phyloP scores from a whole-genome alignment of 2,329 filamentous ascomycete genomes.

The Aspergillus fructus region DNA sequence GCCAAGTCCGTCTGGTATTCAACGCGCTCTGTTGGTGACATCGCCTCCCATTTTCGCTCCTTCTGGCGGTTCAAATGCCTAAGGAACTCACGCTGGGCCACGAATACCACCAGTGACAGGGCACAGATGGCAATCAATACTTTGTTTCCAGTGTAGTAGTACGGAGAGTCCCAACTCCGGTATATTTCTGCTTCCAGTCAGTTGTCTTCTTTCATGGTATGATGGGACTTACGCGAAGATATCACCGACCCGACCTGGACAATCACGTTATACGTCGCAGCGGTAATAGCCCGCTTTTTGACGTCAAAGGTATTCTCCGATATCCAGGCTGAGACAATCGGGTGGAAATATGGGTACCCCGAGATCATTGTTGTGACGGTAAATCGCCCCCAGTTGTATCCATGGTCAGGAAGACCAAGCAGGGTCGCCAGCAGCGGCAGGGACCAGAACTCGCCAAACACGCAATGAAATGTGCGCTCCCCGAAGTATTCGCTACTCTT shows the following conservation, averaged over 20 bases:
- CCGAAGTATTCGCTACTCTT: constrained; percentile 54
- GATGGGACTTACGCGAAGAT: constrained; percentile 24
- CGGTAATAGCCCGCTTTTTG: constrained; percentile 29
- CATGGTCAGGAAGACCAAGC: constrained; percentile 43
- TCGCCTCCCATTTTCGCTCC: constrained; percentile 46
- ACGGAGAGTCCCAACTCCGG: constrained; percentile 49
- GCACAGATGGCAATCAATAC: constrained; percentile 54
- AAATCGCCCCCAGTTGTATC: constrained; percentile 52
- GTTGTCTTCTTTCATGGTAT: not conserved
- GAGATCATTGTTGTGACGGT: constrained; percentile 51
- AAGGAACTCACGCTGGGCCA: constrained; percentile 49
- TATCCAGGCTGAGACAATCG: constrained; percentile 39
- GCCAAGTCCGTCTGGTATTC: constrained; percentile 49
- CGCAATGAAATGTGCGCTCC: constrained; percentile 53
- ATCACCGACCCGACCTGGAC: constrained; percentile 33
- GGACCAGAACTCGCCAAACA: constrained; percentile 53
- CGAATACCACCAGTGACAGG: constrained; percentile 48
- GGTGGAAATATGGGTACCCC: constrained; percentile 57
- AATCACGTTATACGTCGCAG: constrained; percentile 35
- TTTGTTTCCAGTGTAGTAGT: constrained; percentile 56
- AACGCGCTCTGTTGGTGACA: constrained; percentile 47
- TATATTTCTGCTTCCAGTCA: constrained; percentile 46
- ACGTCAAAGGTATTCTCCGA: constrained; percentile 31
- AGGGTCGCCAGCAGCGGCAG: constrained; percentile 53
- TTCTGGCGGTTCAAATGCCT: constrained; percentile 51